A percentile compares a stretch with the other conserved stretches of the same genome.
phyloP scores from a whole-genome alignment of 1,139 yeast genomes.

The Debaryomyces udenii region DNA sequence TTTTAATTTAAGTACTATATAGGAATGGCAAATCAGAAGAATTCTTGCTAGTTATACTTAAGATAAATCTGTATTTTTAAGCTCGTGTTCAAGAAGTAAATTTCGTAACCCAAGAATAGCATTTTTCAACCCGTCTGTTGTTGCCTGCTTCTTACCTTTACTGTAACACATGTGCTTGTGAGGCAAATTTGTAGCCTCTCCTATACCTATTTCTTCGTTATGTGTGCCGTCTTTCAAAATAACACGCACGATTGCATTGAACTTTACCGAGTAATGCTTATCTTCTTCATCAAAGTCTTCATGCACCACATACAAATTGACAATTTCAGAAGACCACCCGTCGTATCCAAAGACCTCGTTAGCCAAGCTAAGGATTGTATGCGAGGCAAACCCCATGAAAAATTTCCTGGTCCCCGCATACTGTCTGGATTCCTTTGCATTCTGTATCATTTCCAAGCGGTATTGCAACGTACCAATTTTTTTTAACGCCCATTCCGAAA shows the following conservation, averaged over 20 bases:
- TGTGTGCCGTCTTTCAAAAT: conserved; percentile 53
- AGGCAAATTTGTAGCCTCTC: conserved; percentile 41
- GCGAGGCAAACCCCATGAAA: conserved; percentile 19
- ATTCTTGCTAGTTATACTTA: too few species aligned
- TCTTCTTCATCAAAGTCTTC: conserved; percentile 21
- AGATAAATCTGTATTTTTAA: conserved; percentile 3
- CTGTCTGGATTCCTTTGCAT: conserved; percentile 18
- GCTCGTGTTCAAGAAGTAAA: conserved; percentile 23
- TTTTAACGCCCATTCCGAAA: conserved; percentile 31
- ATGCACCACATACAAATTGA: conserved; percentile 31
- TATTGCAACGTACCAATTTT: conserved; percentile 42
- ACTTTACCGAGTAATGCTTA: conserved; percentile 24
- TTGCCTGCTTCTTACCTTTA: conserved; percentile 56
- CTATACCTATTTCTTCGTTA: conserved; percentile 42
- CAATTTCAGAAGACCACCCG: conserved; percentile 66
- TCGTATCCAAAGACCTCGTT: conserved; percentile 65
- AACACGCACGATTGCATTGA: conserved; percentile 37
- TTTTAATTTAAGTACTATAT: conserved; percentile 32
- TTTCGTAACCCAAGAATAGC: conserved; percentile 37
- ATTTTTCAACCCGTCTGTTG: conserved; percentile 50
- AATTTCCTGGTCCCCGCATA: conserved; percentile 12
- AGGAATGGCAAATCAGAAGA: not conserved
- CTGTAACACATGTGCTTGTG: conserved; percentile 37
- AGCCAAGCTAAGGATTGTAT: conserved; percentile 51
- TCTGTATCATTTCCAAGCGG: conserved; percentile 32